A percentile compares a stretch with the other conserved stretches of the same genome.
These are phyloP conservation scores for Fagus crenata DNA, from an alignment of 306 rosid genomes.

Conservation along the genomic window DNA sequence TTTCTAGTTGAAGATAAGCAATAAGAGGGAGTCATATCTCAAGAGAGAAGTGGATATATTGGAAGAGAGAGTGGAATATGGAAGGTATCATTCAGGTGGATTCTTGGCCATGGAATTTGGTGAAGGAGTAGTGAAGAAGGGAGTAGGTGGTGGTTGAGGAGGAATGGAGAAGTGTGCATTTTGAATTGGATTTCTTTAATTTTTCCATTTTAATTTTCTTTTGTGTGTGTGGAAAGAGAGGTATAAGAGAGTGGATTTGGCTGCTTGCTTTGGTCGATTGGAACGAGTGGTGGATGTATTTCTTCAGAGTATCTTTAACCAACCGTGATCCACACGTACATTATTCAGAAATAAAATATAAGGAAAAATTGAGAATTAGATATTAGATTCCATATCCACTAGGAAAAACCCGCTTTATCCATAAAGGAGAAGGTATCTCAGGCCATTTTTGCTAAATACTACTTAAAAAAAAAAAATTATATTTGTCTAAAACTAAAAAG, in stretches of 20 bases:
- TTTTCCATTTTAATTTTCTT: background rate
- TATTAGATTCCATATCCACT: conserved; percentile 4
- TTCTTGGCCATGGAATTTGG: conserved; percentile 54
- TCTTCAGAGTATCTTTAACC: conserved; percentile 1
- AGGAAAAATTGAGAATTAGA: background rate
- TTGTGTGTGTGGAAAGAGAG: conserved; percentile 25
- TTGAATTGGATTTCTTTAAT: conserved; percentile 9
- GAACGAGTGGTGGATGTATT: conserved; percentile 55
- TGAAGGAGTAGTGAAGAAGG: conserved; percentile 10
- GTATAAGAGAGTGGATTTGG: conserved; percentile 43
- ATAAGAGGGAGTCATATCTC: conserved; percentile 59
- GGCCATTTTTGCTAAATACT: no score
- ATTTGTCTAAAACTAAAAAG: no score
- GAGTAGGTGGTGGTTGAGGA: conserved; percentile 8
- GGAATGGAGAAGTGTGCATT: conserved; percentile 41
- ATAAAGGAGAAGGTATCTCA: no score
- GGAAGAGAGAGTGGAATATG: conserved; percentile 11
- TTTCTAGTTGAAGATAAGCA: conserved; percentile 56
- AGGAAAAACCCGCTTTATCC: background rate
- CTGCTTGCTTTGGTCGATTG: conserved; percentile 32
- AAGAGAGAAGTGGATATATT: background rate
- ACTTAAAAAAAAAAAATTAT: no score
- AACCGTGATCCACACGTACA: background rate
- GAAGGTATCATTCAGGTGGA: conserved; percentile 51
- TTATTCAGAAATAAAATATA: background rate